phyloP scores from a whole-genome alignment of 179 eudicot genomes.

The Beta corolliflora region DNA sequence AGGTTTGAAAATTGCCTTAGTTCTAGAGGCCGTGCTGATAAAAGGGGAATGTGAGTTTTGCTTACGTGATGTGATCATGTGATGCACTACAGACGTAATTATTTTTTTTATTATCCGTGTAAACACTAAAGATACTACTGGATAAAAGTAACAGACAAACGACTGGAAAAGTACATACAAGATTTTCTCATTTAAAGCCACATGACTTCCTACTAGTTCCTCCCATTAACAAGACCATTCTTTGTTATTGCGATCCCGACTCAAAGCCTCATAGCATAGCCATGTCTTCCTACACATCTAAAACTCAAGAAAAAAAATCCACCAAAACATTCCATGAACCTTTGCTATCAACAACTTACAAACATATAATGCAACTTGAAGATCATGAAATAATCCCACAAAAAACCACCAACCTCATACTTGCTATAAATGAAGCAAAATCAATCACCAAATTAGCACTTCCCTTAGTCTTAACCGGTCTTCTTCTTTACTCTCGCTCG shows the following conservation, averaged over 20 bases:
- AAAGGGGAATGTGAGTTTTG: neutral
- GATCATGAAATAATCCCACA: slow-evolving; percentile 36
- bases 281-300: slow-evolving; percentile 33
- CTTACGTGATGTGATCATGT: neutral
- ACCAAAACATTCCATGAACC: slow-evolving; percentile 24
- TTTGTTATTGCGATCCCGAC: too few relatives aligned
- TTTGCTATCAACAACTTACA: slow-evolving; percentile 25
- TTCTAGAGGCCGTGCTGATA: neutral
- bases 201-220: slow-evolving; percentile 18
- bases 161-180: neutral
- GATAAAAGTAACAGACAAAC: too few relatives aligned
- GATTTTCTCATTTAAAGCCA: slow-evolving; percentile 21
- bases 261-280: neutral
- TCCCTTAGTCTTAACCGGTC: slow-evolving; percentile 73
- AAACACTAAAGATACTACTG: neutral
- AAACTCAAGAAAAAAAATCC: slow-evolving; percentile 10
- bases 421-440: slow-evolving; percentile 51
- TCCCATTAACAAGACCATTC: neutral
- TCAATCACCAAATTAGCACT: slow-evolving; percentile 56
- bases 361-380: slow-evolving; percentile 27
- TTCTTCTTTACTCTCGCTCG: slow-evolving; percentile 73
- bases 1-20: neutral
- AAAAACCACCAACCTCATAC: slow-evolving; percentile 42
- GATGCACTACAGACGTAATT: neutral
- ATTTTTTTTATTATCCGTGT: neutral